Percentiles rank a stretch among this genome's conserved stretches.
These are phyloP conservation scores for Xanthoparmelia taractica DNA, from an alignment of 495 filamentous ascomycete species.

Conservation along the genomic window DNA sequence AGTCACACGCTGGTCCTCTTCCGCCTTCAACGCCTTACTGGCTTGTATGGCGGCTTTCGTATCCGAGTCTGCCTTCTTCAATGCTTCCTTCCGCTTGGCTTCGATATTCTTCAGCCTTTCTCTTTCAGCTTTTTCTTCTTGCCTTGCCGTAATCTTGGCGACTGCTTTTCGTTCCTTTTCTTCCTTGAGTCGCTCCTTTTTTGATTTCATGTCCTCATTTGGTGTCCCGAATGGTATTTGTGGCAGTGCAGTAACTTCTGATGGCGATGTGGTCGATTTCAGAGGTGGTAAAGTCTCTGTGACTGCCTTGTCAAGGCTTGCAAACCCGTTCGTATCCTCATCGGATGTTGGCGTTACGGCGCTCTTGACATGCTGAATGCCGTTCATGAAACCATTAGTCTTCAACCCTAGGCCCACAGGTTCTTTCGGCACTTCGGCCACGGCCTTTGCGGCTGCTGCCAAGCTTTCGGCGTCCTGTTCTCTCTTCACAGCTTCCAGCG, in stretches of 20 bases:
- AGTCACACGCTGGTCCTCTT: constrained; percentile 41
- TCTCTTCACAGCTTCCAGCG: constrained; percentile 73
- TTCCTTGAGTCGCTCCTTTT: constrained; percentile 44
- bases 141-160: constrained; percentile 63
- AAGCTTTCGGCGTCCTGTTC: constrained; percentile 73
- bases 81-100: constrained; percentile 39
- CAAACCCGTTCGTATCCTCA: constrained; percentile 14
- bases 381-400: constrained; percentile 25
- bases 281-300: constrained; percentile 18
- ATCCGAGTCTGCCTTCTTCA: constrained; percentile 51
- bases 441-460: constrained; percentile 10
- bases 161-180: constrained; percentile 60
- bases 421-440: constrained; percentile 17
- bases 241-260: constrained; percentile 31
- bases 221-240: constrained; percentile 32
- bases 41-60: constrained; percentile 50
- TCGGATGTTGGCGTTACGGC: constrained; percentile 19
- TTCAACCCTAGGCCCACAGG: constrained; percentile 23
- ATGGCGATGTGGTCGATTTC: constrained; percentile 4
- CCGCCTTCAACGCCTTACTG: constrained; percentile 44
- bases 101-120: constrained; percentile 59
- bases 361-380: constrained; percentile 23
- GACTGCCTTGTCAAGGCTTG: constrained; percentile 21
- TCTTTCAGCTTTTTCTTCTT: constrained; percentile 55
- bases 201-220: constrained; percentile 41